phyloP scores from a whole-genome alignment of 345 rosid species.

The Eucalyptus pauciflora region DNA sequence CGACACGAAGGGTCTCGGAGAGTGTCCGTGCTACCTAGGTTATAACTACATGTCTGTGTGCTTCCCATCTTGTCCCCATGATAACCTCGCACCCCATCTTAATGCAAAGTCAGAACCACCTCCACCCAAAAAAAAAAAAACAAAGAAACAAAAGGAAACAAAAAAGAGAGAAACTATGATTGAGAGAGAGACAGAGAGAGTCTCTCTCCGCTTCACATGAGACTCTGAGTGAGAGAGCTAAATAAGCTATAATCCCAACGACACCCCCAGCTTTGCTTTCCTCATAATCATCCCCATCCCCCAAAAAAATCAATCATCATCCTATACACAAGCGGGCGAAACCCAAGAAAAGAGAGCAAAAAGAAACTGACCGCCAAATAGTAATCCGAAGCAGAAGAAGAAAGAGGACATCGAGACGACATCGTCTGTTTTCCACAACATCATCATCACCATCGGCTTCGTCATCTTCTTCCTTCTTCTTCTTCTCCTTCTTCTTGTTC shows the following conservation, averaged over 20 bases:
- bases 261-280: not conserved
- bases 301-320: not conserved
- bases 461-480: not conserved
- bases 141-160: not conserved
- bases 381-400: not conserved
- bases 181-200: not conserved
- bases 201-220: not conserved
- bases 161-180: not conserved
- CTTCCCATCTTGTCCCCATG: not conserved
- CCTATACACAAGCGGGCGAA: not conserved
- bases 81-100: not conserved
- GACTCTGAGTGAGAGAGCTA: not conserved
- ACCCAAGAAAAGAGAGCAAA: not conserved
- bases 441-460: not conserved
- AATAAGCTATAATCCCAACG: not conserved
- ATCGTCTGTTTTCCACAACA: not conserved
- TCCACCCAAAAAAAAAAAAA: not conserved
- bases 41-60: not conserved
- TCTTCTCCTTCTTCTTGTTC: not conserved
- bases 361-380: not conserved
- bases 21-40: no score
- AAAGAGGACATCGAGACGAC: not conserved
- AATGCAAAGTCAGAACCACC: not conserved
- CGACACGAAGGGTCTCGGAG: no score
- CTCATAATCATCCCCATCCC: not conserved